phyloP scores from a whole-genome alignment of 805 yeast species.

The Candida lessepsii region DNA sequence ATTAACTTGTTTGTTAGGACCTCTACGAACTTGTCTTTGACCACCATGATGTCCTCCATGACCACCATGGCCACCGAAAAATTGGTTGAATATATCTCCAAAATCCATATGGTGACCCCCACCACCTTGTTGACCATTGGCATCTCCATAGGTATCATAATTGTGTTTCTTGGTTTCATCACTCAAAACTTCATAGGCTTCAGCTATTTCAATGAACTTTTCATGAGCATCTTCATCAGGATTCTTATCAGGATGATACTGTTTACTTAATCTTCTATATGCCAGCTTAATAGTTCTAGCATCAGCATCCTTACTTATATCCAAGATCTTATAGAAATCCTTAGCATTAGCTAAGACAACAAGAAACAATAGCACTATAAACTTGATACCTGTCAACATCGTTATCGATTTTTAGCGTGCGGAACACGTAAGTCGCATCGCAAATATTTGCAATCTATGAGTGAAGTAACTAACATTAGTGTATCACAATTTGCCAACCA shows the following conservation, averaged over 20 bases:
- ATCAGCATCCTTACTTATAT: constrained; percentile 63
- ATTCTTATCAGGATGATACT: constrained; percentile 94
- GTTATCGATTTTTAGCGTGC: background rate
- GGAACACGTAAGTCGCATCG: background rate
- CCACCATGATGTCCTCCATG: constrained; percentile 9
- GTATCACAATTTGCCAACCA: constrained; percentile 71
- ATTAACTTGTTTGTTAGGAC: constrained; percentile 58
- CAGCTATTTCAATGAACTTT: constrained; percentile 86
- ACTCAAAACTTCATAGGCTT: constrained; percentile 83
- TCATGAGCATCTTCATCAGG: constrained; percentile 80
- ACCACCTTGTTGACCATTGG: constrained; percentile 35
- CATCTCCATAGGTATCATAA: constrained; percentile 78
- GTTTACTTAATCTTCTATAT: constrained; percentile 75
- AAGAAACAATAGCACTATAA: constrained; percentile 1
- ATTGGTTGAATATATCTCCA: constrained; percentile 59
- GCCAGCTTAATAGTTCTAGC: constrained; percentile 85
- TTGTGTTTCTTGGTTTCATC: constrained; percentile 65
- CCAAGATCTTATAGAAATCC: constrained; percentile 64
- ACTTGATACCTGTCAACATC: constrained; percentile 5
- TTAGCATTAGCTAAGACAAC: constrained; percentile 22
- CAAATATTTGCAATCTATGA: constrained; percentile 1
- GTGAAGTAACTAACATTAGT: constrained; percentile 12
- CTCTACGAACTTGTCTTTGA: constrained; percentile 46
- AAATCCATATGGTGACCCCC: constrained; percentile 25
- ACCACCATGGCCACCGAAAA: constrained; percentile 35